phyloP scores from a whole-genome alignment of 78 protist species.

The Emiliania huxleyi region DNA sequence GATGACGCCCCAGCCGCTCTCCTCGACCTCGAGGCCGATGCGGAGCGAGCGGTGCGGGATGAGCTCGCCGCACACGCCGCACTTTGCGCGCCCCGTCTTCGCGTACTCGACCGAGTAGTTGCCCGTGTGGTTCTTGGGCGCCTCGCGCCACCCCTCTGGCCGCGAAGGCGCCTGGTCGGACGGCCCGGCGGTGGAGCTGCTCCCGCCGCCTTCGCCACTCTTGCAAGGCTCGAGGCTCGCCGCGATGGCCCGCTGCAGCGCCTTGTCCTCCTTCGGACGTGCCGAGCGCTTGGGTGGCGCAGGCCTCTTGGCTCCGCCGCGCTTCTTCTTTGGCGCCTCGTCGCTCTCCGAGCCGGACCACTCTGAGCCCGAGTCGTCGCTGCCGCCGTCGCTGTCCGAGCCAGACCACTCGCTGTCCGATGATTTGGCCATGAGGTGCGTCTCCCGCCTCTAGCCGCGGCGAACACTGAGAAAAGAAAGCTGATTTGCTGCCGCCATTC shows the following conservation, averaged over 20 bases:
- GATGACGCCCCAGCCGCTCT: not conserved
- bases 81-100: slow-evolving; percentile 2
- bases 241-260: not conserved
- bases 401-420: too few relatives aligned
- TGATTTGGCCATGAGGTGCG: too few relatives aligned
- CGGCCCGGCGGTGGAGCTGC: not conserved
- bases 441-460: too few relatives aligned
- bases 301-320: not conserved
- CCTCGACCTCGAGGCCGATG: not conserved
- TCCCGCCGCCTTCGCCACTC: not conserved
- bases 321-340: not conserved
- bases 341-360: not conserved
- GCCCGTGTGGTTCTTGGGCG: not conserved
- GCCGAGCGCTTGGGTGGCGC: not conserved
- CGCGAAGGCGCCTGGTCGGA: not conserved
- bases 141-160: not conserved
- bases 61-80: not conserved
- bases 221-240: not conserved
- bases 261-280: not conserved
- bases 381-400: not conserved
- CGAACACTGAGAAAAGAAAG: too few relatives aligned
- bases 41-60: not conserved
- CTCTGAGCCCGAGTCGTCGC: not conserved
- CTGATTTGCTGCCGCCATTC: too few relatives aligned
- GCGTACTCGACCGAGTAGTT: not conserved